Conservation (phyloP, 2,329 filamentous ascomycete genomes). For the Trichoderma hamatum region DNA sequence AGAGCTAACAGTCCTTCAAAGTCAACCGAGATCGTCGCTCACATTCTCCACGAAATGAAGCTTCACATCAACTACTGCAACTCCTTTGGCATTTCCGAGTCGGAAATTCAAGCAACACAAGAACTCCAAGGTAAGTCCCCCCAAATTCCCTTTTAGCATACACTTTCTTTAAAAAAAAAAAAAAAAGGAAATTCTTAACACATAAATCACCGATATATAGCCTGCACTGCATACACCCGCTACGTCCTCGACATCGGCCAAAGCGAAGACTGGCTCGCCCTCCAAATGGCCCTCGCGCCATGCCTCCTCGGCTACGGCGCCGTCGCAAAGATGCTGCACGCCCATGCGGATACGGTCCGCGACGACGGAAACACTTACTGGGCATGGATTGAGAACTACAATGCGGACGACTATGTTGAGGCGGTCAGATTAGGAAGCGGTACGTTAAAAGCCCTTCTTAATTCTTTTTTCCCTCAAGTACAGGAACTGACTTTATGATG, state of each 20-base stretch:
- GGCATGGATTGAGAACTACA: conserved; percentile 90
- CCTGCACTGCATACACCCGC: conserved; percentile 80
- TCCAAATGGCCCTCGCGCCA: conserved; percentile 82
- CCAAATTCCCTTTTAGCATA: not conserved
- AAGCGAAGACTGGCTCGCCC: conserved; percentile 82
- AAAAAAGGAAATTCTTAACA: not conserved
- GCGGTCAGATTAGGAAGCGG: conserved; percentile 72
- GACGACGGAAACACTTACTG: conserved; percentile 77
- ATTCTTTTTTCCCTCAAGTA: not conserved
- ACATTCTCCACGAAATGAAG: conserved; percentile 78
- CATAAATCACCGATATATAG: conserved; percentile 38
- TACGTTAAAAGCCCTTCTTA: conserved; percentile 44
- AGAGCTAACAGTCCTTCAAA: conserved; percentile 29
- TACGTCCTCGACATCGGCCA: conserved; percentile 89
- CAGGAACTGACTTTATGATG: not conserved
- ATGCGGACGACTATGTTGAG: conserved; percentile 74
- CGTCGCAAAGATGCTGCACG: conserved; percentile 72
- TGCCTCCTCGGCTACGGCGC: conserved; percentile 88
- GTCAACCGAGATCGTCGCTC: conserved; percentile 64
- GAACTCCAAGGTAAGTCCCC: conserved; percentile 68
- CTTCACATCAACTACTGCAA: conserved; percentile 83
- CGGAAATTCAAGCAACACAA: conserved; percentile 71
- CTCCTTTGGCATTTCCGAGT: conserved; percentile 73
- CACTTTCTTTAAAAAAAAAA: not conserved
- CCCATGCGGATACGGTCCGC: conserved; percentile 61